These are phyloP conservation scores for Plectosphaerella plurivora DNA, from an alignment of 2,329 filamentous ascomycete species.

Conservation along the genomic window DNA sequence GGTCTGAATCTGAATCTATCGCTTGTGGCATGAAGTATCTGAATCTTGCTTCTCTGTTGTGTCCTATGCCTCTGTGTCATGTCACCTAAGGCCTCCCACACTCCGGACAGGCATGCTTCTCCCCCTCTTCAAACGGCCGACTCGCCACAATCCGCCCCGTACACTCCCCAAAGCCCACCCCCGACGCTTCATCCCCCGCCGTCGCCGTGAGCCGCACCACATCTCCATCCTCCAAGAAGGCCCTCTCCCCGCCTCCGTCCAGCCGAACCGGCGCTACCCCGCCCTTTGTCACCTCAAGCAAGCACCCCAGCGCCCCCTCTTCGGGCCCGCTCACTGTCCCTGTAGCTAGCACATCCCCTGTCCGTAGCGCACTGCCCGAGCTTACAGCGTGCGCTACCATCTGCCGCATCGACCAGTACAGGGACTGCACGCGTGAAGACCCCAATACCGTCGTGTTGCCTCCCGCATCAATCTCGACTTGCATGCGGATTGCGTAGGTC, in stretches of 20 bases:
- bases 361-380: conserved; percentile 29
- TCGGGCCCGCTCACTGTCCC: conserved; percentile 34
- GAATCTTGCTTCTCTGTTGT: too few species aligned
- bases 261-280: conserved; percentile 24
- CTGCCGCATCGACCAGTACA: conserved; percentile 34
- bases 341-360: conserved; percentile 35
- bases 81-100: too few species aligned
- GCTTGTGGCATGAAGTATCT: too few species aligned
- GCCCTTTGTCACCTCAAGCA: conserved; percentile 33
- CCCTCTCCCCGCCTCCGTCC: conserved; percentile 22
- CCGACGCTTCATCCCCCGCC: conserved; percentile 32
- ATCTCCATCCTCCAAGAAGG: conserved; percentile 35
- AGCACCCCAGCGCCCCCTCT: conserved; percentile 28
- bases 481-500: conserved; percentile 26
- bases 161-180: conserved; percentile 36
- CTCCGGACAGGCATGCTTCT: too few species aligned
- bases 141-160: conserved; percentile 15
- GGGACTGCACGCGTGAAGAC: conserved; percentile 20
- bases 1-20: too few species aligned
- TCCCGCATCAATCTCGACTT: conserved; percentile 20
- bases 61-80: too few species aligned
- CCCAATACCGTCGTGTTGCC: conserved; percentile 20
- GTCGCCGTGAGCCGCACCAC: conserved; percentile 29
- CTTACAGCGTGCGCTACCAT: conserved; percentile 30
- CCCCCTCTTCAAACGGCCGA: not conserved